A percentile compares a stretch with the other conserved stretches of the same genome.
phyloP scores from a whole-genome alignment of 257 asterid genomes.

The Striga asiatica region DNA sequence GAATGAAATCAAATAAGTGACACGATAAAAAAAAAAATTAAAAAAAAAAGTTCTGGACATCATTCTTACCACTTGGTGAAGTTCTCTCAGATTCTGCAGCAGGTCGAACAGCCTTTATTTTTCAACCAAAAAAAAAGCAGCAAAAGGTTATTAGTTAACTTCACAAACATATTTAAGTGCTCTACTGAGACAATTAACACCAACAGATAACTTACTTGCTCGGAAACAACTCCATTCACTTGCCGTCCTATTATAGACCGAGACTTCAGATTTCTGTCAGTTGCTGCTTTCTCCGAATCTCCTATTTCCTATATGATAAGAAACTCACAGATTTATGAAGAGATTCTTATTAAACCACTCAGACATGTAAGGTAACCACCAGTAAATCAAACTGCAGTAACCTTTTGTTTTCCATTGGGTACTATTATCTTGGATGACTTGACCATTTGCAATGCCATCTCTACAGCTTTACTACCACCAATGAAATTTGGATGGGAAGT shows the following conservation, averaged over 20 bases:
- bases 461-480: constrained; percentile 89
- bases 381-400: constrained; percentile 14
- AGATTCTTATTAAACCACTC: constrained; percentile 4
- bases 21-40: too few relatives aligned
- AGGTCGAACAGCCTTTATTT: constrained; percentile 47
- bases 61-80: constrained; percentile 57
- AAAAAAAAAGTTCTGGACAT: too few relatives aligned
- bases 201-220: constrained; percentile 40
- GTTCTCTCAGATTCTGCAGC: constrained; percentile 55
- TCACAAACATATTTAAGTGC: constrained; percentile 1
- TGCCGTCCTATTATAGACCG: constrained; percentile 59
- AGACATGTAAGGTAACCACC: background rate
- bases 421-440: constrained; percentile 42
- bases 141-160: constrained; percentile 5
- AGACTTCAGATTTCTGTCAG: constrained; percentile 52
- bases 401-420: constrained; percentile 52
- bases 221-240: constrained; percentile 74
- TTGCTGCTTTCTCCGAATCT: constrained; percentile 53
- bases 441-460: constrained; percentile 51
- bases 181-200: background rate
- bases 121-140: constrained; percentile 21
- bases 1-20: too few relatives aligned
- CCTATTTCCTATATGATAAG: constrained; percentile 40
- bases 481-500: constrained; percentile 85
- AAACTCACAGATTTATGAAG: constrained; percentile 3